Conservation (phyloP, 805 yeast genomes). For the Candida takata region DNA sequence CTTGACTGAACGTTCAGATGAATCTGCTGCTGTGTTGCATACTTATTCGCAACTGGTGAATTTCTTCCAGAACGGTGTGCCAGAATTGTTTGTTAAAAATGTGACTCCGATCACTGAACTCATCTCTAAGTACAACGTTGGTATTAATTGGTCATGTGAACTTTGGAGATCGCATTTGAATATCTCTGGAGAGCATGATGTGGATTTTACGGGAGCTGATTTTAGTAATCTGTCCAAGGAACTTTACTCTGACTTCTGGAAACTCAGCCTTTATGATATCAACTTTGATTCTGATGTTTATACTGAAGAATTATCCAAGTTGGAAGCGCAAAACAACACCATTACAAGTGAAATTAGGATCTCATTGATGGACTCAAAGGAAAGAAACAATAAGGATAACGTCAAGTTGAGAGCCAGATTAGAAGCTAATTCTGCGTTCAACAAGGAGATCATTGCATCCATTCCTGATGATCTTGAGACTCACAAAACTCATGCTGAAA, state of each 20-base stretch:
- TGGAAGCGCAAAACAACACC: constrained; percentile 30
- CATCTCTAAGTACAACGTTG: constrained; percentile 35
- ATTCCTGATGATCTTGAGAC: constrained; percentile 10
- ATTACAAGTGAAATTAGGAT: constrained; percentile 29
- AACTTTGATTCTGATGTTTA: constrained; percentile 47
- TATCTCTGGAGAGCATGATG: constrained; percentile 18
- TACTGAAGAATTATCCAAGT: constrained; percentile 35
- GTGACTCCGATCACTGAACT: constrained; percentile 38
- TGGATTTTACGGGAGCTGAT: constrained; percentile 17
- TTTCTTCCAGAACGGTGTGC: constrained; percentile 34
- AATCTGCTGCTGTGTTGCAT: constrained; percentile 57
- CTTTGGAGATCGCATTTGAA: constrained; percentile 56
- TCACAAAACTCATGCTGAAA: constrained; percentile 37
- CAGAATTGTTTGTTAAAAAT: constrained; percentile 26
- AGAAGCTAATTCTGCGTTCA: constrained; percentile 3
- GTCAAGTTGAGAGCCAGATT: constrained; percentile 19
- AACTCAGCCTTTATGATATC: constrained; percentile 62
- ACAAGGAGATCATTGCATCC: constrained; percentile 4
- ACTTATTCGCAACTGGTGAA: constrained; percentile 54
- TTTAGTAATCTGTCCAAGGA: constrained; percentile 28
- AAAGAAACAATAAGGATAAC: constrained; percentile 6
- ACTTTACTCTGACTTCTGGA: constrained; percentile 67
- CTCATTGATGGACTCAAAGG: constrained; percentile 1
- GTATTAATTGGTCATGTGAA: constrained; percentile 64
- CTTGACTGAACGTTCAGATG: constrained; percentile 66